Evolutionary conservation across 2,329 filamentous ascomycete genomes (phyloP).

Genomic region (Magnaporthiopsis poae): DNA sequence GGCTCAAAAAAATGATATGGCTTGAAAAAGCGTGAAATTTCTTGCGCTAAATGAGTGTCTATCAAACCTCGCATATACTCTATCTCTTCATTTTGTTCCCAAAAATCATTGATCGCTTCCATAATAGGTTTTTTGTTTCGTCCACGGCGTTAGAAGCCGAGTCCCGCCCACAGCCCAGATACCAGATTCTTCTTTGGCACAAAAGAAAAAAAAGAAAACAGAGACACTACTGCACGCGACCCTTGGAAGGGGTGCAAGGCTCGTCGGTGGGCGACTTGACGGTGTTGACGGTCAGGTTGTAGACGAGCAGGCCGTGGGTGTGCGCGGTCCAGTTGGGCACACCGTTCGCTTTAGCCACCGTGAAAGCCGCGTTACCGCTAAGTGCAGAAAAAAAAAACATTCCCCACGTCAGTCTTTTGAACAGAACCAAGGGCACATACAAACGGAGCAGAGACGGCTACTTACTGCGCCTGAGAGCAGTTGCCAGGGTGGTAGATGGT

Average conservation of each 20-base stretch:
- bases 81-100: too few relatives aligned
- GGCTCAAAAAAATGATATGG: too few relatives aligned
- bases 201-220: too few relatives aligned
- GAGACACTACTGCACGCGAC: too few relatives aligned
- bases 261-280: not conserved
- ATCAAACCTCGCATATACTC: too few relatives aligned
- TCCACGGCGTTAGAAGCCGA: too few relatives aligned
- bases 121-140: too few relatives aligned
- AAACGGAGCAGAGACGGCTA: not conserved
- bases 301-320: slow-evolving; percentile 9
- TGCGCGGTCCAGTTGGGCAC: slow-evolving; percentile 11
- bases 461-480: slow-evolving; percentile 13
- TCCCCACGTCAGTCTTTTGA: not conserved
- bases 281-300: slow-evolving; percentile 10
- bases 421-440: not conserved
- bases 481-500: slow-evolving; percentile 11
- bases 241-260: not conserved
- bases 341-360: slow-evolving; percentile 9
- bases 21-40: too few relatives aligned
- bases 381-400: not conserved
- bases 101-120: too few relatives aligned
- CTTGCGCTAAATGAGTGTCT: too few relatives aligned
- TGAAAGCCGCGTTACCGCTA: slow-evolving; percentile 12
- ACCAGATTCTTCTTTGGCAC: too few relatives aligned
- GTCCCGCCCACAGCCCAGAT: too few relatives aligned